Evolutionary conservation across 202 grass and related monocot genomes (phyloP).

Genomic region (Digitaria exilis): DNA sequence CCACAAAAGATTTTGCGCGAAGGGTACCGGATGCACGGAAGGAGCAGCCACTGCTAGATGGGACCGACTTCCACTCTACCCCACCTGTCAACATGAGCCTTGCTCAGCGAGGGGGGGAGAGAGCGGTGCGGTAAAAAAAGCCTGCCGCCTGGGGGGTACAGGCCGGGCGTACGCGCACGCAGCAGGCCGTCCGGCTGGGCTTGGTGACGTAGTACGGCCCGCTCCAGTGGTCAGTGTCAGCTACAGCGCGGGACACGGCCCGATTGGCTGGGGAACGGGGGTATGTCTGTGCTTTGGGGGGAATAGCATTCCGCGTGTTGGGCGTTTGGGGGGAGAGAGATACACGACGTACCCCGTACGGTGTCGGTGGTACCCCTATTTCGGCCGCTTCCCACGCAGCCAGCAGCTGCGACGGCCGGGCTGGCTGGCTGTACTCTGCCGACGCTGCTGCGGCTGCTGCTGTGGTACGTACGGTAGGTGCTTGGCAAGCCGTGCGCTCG

Average conservation of each 20-base stretch:
- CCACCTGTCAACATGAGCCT: neutral
- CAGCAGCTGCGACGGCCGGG: neutral
- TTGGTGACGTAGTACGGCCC: too few species aligned
- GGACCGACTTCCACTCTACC: accelerated
- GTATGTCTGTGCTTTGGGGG: slow-evolving; percentile 59
- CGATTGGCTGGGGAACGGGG: slow-evolving; percentile 52
- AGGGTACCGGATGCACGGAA: accelerated
- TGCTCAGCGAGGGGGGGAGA: too few species aligned
- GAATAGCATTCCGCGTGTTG: slow-evolving; percentile 46
- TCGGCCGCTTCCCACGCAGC: slow-evolving; percentile 33
- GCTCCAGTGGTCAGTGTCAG: slow-evolving; percentile 47
- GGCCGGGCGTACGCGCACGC: slow-evolving; percentile 38
- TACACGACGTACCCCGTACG: slow-evolving; percentile 31
- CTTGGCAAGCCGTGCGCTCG: slow-evolving; percentile 26
- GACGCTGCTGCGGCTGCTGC: too few species aligned
- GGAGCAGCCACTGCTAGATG: accelerated
- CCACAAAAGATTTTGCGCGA: slow-evolving; percentile 10
- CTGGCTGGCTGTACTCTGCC: neutral
- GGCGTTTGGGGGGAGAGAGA: slow-evolving; percentile 34
- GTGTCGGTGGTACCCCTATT: slow-evolving; percentile 18
- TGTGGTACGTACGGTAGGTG: neutral
- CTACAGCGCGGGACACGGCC: neutral
- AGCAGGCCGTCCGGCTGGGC: too few species aligned
- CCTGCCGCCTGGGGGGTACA: neutral
- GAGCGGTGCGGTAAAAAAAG: neutral